Conservation (phyloP, 495 filamentous ascomycete genomes). For the Penicillium parvum region DNA sequence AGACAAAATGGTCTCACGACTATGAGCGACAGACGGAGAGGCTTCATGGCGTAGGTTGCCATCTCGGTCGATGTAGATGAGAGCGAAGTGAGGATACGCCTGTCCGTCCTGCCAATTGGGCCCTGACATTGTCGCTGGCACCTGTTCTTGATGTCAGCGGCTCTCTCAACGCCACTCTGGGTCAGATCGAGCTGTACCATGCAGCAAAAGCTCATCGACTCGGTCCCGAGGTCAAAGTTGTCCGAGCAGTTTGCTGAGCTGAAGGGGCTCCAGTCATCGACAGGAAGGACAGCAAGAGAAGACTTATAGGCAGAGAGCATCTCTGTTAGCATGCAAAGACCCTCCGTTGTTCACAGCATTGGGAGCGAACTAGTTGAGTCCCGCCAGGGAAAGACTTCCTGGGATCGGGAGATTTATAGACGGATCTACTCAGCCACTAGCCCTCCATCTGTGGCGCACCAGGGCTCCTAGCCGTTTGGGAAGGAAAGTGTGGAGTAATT, state of each 20-base stretch:
- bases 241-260: background rate
- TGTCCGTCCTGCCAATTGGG: slow-evolving; percentile 20
- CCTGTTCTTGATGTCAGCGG: slow-evolving; percentile 6
- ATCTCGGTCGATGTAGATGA: slow-evolving; percentile 36
- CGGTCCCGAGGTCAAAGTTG: slow-evolving; percentile 3
- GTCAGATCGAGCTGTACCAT: slow-evolving; percentile 10
- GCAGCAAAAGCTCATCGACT: slow-evolving; percentile 1
- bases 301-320: slow-evolving; percentile 17
- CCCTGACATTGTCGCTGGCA: slow-evolving; percentile 24
- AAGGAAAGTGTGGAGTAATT: slow-evolving; percentile 13
- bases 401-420: slow-evolving; percentile 20
- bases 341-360: slow-evolving; percentile 4
- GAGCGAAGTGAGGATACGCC: slow-evolving; percentile 31
- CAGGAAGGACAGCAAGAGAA: slow-evolving; percentile 6
- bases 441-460: slow-evolving; percentile 1
- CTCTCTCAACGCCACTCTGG: background rate
- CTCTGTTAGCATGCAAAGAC: slow-evolving; percentile 3
- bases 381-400: slow-evolving; percentile 4
- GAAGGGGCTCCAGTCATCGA: slow-evolving; percentile 4
- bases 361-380: slow-evolving; percentile 3
- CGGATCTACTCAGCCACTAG: slow-evolving; percentile 7
- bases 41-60: slow-evolving; percentile 36
- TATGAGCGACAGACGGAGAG: slow-evolving; percentile 31
- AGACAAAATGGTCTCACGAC: slow-evolving; percentile 31
- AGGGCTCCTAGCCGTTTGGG: background rate